Evolutionary conservation across 768 basidiomycete genomes (phyloP), one percentile per base, ranked within the genome.

Genomic region (Rickenella mellea): DNA sequence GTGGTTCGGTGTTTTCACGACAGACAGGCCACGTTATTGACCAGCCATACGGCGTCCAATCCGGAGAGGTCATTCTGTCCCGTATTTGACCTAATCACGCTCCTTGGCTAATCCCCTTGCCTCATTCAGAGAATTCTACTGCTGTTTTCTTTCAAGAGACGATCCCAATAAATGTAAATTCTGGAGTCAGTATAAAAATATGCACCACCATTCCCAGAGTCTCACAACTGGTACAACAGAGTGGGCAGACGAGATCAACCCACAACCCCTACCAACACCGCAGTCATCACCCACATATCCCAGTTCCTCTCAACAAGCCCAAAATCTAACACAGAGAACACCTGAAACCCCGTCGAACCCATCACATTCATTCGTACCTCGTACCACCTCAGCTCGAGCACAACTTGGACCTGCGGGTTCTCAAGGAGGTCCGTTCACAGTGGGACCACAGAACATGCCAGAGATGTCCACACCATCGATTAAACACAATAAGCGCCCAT

Each of bases 111-210:
- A n/a, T n/a, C n/a, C n/a, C n/a, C n/a, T n/a, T n/a, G n/a, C n/a
- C n/a, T 32, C 37, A 36, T 41, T 40, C 44, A 58, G 59, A 47
- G 58, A 40, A 2, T 74, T 65, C 54, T 72, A 65, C 39, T 31
- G 28, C n/a, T 74, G 72, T 42, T 32, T 51, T 5, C 57, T 56
- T 42, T n/a, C 40, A 32, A 29, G 32, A 15, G 50, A 46, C 27
- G 50, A 57, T 27, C 47, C 53, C 6, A 46, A 52, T 9, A 51
- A 47, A 11, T 68, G 67, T 45, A 27, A 37, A 0, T 74, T 69
- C 44, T 73, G 58, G 26, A 51, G 71, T 71, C 47, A 20, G 58
- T 47, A 12, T 27, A 21, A 29, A 39, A 22, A 25, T 6, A 32
- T 22, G 32, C 49, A 17, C 47, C 20, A 27, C 40, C 35, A 31